Evolutionary conservation across 2,329 filamentous ascomycete species (phyloP).

Genomic region (Stachybotrys elegans): DNA sequence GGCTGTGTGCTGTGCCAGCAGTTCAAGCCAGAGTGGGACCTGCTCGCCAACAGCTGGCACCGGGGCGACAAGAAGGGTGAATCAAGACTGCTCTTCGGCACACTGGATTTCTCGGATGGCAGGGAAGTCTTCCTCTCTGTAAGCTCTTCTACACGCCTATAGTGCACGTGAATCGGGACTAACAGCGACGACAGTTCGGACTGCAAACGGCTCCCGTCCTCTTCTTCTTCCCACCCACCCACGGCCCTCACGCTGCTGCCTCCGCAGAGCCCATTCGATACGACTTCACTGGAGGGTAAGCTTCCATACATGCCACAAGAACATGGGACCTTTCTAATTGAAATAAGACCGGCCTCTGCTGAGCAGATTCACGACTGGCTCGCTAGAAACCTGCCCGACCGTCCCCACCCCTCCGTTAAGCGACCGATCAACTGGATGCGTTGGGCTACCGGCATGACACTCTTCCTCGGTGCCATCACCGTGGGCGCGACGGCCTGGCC

Average conservation of each 20-base stretch:
- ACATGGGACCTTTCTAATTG: too few species aligned
- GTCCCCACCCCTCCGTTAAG: conserved; percentile 70
- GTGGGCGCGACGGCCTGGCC: conserved; percentile 67
- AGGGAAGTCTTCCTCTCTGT: conserved; percentile 84
- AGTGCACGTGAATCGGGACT: not conserved
- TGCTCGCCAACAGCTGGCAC: conserved; percentile 80
- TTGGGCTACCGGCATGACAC: conserved; percentile 62
- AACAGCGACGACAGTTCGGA: conserved; percentile 58
- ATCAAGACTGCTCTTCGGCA: conserved; percentile 71
- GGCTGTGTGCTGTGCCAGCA: conserved; percentile 83
- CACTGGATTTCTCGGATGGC: conserved; percentile 83
- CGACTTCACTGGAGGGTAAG: conserved; percentile 79
- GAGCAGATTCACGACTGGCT: conserved; percentile 79
- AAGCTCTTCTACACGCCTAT: conserved; percentile 19
- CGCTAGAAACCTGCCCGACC: conserved; percentile 68
- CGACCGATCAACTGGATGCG: conserved; percentile 85
- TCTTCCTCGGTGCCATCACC: conserved; percentile 65
- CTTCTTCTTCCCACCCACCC: conserved; percentile 79
- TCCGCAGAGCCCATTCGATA: conserved; percentile 68
- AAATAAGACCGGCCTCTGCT: conserved; percentile 61
- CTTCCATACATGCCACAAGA: conserved; percentile 4
- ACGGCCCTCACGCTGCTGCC: conserved; percentile 70
- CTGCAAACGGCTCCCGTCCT: conserved; percentile 93
- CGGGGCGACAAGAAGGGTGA: conserved; percentile 74
- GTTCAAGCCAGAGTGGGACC: conserved; percentile 91